Base-by-base conservation (phyloP, 2,329 filamentous ascomycete species). In the Macrophomina tecta region DNA sequence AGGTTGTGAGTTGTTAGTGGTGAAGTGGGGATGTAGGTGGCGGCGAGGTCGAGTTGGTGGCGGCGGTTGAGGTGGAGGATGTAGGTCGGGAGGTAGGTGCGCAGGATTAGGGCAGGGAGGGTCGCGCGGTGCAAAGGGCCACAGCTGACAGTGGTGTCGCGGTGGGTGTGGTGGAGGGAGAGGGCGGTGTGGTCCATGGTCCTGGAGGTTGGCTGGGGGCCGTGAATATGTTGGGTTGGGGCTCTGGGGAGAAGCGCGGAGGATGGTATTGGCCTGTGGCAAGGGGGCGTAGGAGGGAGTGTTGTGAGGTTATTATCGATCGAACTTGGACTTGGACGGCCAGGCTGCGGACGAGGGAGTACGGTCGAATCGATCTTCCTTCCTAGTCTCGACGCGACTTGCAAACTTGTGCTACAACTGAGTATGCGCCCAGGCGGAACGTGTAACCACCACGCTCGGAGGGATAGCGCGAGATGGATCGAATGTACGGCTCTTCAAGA, bases 31-130 rank as follows among this genome's bases (percentile, higher is more conserved):
- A 51, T 51, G 52, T 60, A 51, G 51, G 28, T 45, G 11, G 42
- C 51, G 64, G 49, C 42, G 5, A 65, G 40, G 52, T 65, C 64
- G 32, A 65, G 52, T n/a, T 51, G 45, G 42, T 65, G 34, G 42
- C 45, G 64, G 2, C 64, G 52, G 30, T 23, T 42, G 53, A 58
- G 51, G 49, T 36, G 23, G 49, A 51, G 16, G 4, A 36, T 11
- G 5, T 23, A 32, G 49, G 51, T 53, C 16, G 63, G 63, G 3
- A 65, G 53, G 32, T 65, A 65, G n/a, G 64, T 32, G 42, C 53
- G 64, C 9, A 65, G 5, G 12, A 48, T 32, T 42, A 40, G 52
- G 16, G 53, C 53, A 42, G 53, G 18, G 34, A 65, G 11, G n/a
- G 53, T 46, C 23, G 53, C 64, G 64, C 45, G 53, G 40, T 34